A percentile compares a stretch with the other conserved stretches of the same genome.
phyloP scores from a whole-genome alignment of 2,329 filamentous ascomycete species.

The Elsinoe perseae region DNA sequence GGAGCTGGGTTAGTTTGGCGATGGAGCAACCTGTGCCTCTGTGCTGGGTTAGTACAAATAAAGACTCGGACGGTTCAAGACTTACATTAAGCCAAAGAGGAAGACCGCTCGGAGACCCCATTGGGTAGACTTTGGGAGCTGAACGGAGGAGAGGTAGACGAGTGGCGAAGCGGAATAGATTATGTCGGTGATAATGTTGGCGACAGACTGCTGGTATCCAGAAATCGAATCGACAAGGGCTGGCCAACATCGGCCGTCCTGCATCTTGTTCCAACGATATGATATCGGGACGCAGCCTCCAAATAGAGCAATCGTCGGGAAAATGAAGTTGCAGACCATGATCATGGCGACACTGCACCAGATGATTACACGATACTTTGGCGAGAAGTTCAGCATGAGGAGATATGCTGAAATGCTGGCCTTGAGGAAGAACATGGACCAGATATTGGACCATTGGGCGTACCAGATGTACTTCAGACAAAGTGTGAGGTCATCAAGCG shows the following conservation, averaged over 20 bases:
- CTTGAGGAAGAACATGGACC: conserved; percentile 19
- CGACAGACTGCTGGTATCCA: conserved; percentile 16
- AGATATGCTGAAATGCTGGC: conserved; percentile 19
- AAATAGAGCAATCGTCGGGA: conserved; percentile 15
- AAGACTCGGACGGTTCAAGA: neutral
- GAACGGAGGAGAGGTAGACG: conserved; percentile 17
- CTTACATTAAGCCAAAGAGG: conserved; percentile 18
- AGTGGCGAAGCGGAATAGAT: conserved; percentile 17
- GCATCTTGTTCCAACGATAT: conserved; percentile 16
- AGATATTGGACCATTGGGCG: conserved; percentile 15
- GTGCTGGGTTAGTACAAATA: neutral
- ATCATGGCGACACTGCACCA: conserved; percentile 17
- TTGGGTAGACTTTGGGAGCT: conserved; percentile 16
- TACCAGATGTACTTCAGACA: conserved; percentile 16
- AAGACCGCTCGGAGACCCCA: conserved; percentile 18
- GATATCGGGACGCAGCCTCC: conserved; percentile 15
- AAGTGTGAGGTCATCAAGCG: neutral
- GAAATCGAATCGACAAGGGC: conserved; percentile 13
- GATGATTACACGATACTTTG: conserved; percentile 17
- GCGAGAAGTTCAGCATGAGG: conserved; percentile 17
- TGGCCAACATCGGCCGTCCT: conserved; percentile 17
- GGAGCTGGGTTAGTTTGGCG: conserved; percentile 16
- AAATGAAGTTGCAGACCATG: conserved; percentile 14
- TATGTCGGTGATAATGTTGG: conserved; percentile 18
- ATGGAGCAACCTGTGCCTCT: conserved; percentile 18